Conservation (phyloP, 179 eudicot genomes). For the Beta lomatogona region DNA sequence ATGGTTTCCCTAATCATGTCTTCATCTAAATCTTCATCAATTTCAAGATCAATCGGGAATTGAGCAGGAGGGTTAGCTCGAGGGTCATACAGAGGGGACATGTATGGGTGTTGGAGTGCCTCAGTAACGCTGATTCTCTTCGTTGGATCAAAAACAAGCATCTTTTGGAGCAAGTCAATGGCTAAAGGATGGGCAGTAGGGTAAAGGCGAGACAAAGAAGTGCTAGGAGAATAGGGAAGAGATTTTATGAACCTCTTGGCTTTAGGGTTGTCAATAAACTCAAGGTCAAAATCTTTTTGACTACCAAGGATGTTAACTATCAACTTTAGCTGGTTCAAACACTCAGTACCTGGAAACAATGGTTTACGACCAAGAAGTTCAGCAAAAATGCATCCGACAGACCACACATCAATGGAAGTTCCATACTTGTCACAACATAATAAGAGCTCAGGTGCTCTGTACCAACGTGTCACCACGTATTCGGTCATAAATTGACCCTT, state of each 20-base stretch:
- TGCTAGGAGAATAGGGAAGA: conserved; percentile 61
- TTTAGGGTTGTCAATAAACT: conserved; percentile 69
- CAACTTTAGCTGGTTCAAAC: conserved; percentile 77
- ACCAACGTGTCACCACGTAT: conserved; percentile 88
- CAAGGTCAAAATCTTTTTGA: conserved; percentile 60
- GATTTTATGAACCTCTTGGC: conserved; percentile 62
- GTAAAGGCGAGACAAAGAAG: conserved; percentile 55
- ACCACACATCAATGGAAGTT: conserved; percentile 88
- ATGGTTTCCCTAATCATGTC: conserved; percentile 78
- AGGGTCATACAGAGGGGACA: conserved; percentile 69
- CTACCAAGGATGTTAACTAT: conserved; percentile 74
- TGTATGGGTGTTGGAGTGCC: conserved; percentile 79
- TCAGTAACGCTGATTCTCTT: conserved; percentile 77
- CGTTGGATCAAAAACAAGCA: conserved; percentile 80
- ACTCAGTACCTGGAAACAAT: conserved; percentile 75
- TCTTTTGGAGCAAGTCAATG: conserved; percentile 69
- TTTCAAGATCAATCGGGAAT: conserved; percentile 66
- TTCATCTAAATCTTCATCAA: conserved; percentile 71
- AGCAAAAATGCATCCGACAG: conserved; percentile 86
- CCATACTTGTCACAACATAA: conserved; percentile 82
- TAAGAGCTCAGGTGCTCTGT: conserved; percentile 78
- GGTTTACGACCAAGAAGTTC: conserved; percentile 86
- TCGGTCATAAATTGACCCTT: conserved; percentile 84
- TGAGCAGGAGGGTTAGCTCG: conserved; percentile 65
- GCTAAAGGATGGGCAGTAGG: conserved; percentile 74